phyloP scores from a whole-genome alignment of 495 filamentous ascomycete species.

The Massariosphaeria phaeospora region DNA sequence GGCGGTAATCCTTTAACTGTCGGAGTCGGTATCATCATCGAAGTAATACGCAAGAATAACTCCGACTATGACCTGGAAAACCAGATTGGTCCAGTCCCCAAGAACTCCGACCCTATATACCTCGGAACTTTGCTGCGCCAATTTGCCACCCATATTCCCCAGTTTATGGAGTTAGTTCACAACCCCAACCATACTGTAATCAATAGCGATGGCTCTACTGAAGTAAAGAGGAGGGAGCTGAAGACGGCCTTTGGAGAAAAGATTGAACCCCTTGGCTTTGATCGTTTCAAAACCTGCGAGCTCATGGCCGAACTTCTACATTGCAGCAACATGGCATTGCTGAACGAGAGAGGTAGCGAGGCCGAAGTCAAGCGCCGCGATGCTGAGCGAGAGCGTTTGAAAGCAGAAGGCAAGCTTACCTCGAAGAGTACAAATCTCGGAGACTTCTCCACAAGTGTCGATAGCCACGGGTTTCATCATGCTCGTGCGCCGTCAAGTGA shows the following conservation, averaged over 20 bases:
- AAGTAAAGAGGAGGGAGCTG: slow-evolving; percentile 59
- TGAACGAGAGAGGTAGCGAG: slow-evolving; percentile 91
- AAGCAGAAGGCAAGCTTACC: slow-evolving; percentile 59
- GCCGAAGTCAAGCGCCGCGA: slow-evolving; percentile 78
- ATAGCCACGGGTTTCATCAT: slow-evolving; percentile 45
- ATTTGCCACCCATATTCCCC: slow-evolving; percentile 86
- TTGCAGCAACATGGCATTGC: slow-evolving; percentile 96
- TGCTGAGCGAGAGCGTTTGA: slow-evolving; percentile 70
- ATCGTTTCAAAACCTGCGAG: slow-evolving; percentile 98
- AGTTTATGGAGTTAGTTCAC: slow-evolving; percentile 87
- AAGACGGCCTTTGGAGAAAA: slow-evolving; percentile 80
- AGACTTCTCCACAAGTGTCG: slow-evolving; percentile 45
- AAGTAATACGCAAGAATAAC: slow-evolving; percentile 99
- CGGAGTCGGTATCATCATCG: slow-evolving; percentile 94
- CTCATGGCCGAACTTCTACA: slow-evolving; percentile 97
- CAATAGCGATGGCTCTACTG: slow-evolving; percentile 55
- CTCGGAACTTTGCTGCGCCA: slow-evolving; percentile 86
- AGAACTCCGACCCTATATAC: slow-evolving; percentile 92
- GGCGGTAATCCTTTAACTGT: slow-evolving; percentile 95
- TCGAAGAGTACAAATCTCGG: slow-evolving; percentile 41
- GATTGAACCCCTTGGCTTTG: slow-evolving; percentile 94
- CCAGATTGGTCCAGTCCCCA: slow-evolving; percentile 65
- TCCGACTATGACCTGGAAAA: slow-evolving; percentile 97
- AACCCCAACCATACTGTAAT: slow-evolving; percentile 58
- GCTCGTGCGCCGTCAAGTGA: slow-evolving; percentile 42